These are phyloP conservation scores for Fomitiporia mediterranea DNA, from an alignment of 1,284 basidiomycete species.

Conservation along the genomic window DNA sequence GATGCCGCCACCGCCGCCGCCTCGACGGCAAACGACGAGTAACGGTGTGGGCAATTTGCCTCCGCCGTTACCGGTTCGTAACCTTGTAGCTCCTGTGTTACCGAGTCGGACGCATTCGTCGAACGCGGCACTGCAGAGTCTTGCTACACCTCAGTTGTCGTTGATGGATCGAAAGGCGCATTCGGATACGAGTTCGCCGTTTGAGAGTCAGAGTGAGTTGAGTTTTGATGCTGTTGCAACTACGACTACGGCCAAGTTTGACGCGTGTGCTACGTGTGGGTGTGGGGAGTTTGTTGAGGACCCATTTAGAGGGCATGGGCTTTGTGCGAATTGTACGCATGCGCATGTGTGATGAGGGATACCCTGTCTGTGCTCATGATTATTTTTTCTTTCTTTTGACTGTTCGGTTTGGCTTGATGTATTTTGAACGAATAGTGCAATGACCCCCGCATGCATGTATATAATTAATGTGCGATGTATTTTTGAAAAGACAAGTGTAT, in stretches of 20 bases:
- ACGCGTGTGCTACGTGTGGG: not conserved
- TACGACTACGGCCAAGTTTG: not conserved
- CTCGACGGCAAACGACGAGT: constrained; percentile 13
- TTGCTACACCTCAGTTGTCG: not conserved
- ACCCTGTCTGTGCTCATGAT: not conserved
- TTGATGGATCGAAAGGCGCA: constrained; percentile 7
- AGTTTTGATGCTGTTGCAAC: constrained; percentile 15
- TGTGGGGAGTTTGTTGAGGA: constrained; percentile 19
- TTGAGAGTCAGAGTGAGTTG: constrained; percentile 18
- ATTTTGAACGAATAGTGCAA: no score
- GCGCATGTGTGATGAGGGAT: constrained; percentile 10
- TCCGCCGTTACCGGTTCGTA: constrained; percentile 22
- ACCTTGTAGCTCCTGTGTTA: no score
- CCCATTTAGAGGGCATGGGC: constrained; percentile 13
- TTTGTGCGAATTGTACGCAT: constrained; percentile 18
- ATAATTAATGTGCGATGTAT: not conserved
- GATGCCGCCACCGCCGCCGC: constrained; percentile 21
- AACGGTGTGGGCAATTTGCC: constrained; percentile 10
- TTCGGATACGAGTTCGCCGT: constrained; percentile 19
- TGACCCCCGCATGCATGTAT: no score
- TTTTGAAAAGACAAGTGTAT: not conserved
- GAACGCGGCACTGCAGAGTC: constrained; percentile 1
- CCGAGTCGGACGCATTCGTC: constrained; percentile 14
- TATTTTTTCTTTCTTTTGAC: no score
- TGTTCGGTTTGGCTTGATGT: no score